Conservation (phyloP, 2,329 filamentous ascomycete species). For the Ampelomyces quisqualis region DNA sequence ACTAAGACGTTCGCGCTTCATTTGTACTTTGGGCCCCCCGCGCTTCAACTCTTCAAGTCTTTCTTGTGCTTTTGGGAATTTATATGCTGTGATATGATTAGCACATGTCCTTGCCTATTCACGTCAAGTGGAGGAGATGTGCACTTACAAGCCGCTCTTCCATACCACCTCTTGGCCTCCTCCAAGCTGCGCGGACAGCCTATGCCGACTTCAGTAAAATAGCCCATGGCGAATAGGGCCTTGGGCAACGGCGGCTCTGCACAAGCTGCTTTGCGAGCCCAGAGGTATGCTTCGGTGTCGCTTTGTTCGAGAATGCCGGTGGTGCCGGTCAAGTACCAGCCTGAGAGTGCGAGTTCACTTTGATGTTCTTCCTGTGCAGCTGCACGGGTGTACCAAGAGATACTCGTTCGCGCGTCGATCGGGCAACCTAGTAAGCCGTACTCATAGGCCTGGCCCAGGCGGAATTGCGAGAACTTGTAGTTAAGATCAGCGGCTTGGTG, state of each 20-base stretch:
- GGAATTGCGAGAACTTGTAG: conserved; percentile 94
- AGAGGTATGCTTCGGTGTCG: conserved; percentile 94
- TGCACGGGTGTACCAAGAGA: conserved; percentile 90
- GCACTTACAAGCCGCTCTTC: conserved; percentile 86
- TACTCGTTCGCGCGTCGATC: conserved; percentile 80
- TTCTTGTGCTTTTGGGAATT: conserved; percentile 90
- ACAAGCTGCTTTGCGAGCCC: conserved; percentile 89
- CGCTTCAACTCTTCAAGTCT: conserved; percentile 88
- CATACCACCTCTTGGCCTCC: conserved; percentile 98
- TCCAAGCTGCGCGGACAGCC: conserved; percentile 83
- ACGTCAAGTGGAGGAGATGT: neutral
- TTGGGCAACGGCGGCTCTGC: conserved; percentile 76
- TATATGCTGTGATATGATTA: conserved; percentile 66
- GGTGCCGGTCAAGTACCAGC: conserved; percentile 86
- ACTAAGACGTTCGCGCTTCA: conserved; percentile 75
- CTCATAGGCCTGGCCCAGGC: conserved; percentile 84
- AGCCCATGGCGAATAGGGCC: conserved; percentile 97
- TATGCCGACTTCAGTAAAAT: conserved; percentile 94
- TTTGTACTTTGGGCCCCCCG: conserved; percentile 70
- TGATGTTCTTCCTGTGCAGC: conserved; percentile 94
- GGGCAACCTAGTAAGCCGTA: conserved; percentile 81
- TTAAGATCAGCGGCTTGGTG: conserved; percentile 81
- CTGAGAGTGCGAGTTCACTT: conserved; percentile 64
- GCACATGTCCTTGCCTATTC: neutral
- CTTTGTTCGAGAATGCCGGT: conserved; percentile 86